These are phyloP conservation scores for Aspergillus niger DNA, from an alignment of 2,329 filamentous ascomycete genomes.

Conservation along the genomic window DNA sequence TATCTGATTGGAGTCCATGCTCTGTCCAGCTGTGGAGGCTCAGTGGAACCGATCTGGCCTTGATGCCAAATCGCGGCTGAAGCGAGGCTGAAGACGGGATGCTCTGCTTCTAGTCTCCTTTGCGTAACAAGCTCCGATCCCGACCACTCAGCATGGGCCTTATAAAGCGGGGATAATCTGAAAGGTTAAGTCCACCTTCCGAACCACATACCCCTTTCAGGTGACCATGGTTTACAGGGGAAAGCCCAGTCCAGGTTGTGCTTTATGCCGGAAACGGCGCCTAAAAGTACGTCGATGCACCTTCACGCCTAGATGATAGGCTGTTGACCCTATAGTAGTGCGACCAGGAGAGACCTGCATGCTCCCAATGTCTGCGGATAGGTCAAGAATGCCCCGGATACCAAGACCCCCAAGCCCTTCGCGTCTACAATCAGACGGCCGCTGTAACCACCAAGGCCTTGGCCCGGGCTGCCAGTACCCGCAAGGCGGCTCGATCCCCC, in stretches of 20 bases:
- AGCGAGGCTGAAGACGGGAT: too few relatives aligned
- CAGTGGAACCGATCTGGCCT: too few relatives aligned
- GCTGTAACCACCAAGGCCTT: constrained; percentile 17
- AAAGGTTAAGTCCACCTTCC: too few relatives aligned
- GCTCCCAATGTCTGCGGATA: constrained; percentile 19
- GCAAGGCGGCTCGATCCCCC: not conserved
- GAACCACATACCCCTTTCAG: too few relatives aligned
- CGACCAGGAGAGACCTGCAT: constrained; percentile 21
- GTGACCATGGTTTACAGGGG: constrained; percentile 19
- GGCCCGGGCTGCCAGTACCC: not conserved
- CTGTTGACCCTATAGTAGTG: constrained; percentile 15
- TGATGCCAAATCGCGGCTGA: too few relatives aligned
- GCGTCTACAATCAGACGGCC: constrained; percentile 20
- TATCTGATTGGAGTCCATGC: too few relatives aligned
- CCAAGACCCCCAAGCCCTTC: constrained; percentile 14
- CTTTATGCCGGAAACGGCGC: constrained; percentile 16
- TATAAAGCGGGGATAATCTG: too few relatives aligned
- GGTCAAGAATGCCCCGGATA: constrained; percentile 20
- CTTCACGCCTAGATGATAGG: not conserved
- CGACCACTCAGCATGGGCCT: too few relatives aligned
- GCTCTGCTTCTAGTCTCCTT: too few relatives aligned
- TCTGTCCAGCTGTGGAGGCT: too few relatives aligned
- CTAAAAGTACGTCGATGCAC: constrained; percentile 11
- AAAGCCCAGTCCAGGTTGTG: constrained; percentile 18
- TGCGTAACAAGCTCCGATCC: too few relatives aligned